Evolutionary conservation across 306 rosid genomes (phyloP).

Genomic region (Inga leiocalycina): DNA sequence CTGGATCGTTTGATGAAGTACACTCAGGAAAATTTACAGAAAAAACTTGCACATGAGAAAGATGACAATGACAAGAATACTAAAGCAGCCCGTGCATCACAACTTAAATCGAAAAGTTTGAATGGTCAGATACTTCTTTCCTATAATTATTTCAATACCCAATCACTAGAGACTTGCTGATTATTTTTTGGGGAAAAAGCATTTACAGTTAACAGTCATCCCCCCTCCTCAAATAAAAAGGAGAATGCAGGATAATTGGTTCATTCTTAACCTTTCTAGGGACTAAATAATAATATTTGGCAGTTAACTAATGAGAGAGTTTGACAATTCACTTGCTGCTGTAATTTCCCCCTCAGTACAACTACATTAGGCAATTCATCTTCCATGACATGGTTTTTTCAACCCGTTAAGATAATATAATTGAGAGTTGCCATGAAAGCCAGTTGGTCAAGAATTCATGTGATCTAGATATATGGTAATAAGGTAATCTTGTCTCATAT

Average conservation of each 20-base stretch:
- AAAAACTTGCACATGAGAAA: constrained; percentile 40
- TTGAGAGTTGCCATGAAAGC: constrained; percentile 20
- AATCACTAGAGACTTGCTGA: neutral
- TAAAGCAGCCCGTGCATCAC: constrained; percentile 40
- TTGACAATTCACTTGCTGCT: neutral
- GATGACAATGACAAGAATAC: constrained; percentile 49
- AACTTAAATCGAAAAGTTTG: constrained; percentile 46
- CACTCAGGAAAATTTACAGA: constrained; percentile 60
- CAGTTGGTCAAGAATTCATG: constrained; percentile 8
- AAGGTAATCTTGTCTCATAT: constrained; percentile 18
- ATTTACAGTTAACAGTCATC: neutral
- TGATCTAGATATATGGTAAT: constrained; percentile 6
- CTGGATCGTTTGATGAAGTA: constrained; percentile 67
- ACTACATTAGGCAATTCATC: neutral
- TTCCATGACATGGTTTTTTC: neutral
- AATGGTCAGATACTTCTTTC: constrained; percentile 46
- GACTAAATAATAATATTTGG: neutral
- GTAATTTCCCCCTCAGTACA: neutral
- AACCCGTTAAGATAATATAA: neutral
- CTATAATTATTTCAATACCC: constrained; percentile 9
- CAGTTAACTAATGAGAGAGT: neutral
- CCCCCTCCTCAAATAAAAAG: neutral
- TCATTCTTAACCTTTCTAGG: neutral
- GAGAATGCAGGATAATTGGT: neutral
- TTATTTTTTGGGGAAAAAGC: neutral